Evolutionary conservation across 345 rosid species (phyloP), one percentile per base, ranked within the genome.

Genomic region (Lumnitzera littorea): DNA sequence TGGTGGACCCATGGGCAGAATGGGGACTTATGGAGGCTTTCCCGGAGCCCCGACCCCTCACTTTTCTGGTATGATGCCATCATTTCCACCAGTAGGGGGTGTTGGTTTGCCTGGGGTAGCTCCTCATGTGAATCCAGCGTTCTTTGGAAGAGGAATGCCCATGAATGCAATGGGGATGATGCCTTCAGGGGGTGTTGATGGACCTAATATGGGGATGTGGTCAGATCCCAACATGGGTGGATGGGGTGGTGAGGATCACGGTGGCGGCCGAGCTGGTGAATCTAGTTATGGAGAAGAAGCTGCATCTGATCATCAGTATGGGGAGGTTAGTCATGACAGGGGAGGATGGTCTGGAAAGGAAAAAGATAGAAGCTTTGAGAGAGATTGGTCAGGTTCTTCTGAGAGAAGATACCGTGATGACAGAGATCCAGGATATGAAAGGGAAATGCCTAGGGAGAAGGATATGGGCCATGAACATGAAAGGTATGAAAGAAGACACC

Each of bases 211-310:
- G 85, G 91, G 88, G 66, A 85, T 85, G 85, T 85, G 91, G 96
- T 74, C 88, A 29, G 91, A 85, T 66, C 84, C 81, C 25, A 74
- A 61, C 64, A 87, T 85, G 82, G 84, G 83, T 55, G 89, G 94
- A 68, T 84, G 86, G 86, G 85, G 76, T 43, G 73, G 81, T 69
- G 96, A 84, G 16, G 94, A 86, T 60, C 72, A 79, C 64, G 94
- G 83, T 71, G 83, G 84, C 67, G 84, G 84, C 11, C 80, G 94
- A 69, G 84, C 86, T 58, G 82, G 80, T 24, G 96, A 89, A 63
- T 89, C 94, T 62, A 86, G 96, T 79, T 86, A 84, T 57, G 91
- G 85, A 50, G 96, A 89, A 67, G 94, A 89, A 77, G 91, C 83
- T 66, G 87, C 87, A 55, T 89, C 91, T 53, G 91, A 89, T 62